Percentiles rank a stretch among this genome's conserved stretches.
Conservation (phyloP, 257 asterid genomes). For the Solanum rostratum region DNA sequence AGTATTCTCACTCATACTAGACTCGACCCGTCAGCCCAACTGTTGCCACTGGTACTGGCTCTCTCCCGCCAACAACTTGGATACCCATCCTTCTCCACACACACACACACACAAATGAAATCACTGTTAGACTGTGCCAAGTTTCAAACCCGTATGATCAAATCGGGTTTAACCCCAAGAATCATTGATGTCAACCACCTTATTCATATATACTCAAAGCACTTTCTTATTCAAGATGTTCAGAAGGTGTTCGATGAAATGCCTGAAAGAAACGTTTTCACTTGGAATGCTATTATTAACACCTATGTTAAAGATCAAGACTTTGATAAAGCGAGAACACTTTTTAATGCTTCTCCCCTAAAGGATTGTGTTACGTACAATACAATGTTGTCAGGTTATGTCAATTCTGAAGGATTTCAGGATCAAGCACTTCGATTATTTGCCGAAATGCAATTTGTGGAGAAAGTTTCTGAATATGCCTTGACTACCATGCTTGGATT, state of each 20-base stretch:
- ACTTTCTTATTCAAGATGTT: slow-evolving; percentile 39
- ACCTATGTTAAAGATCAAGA: slow-evolving; percentile 41
- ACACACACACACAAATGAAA: slow-evolving; percentile 19
- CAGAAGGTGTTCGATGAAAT: slow-evolving; percentile 66
- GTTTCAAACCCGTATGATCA: slow-evolving; percentile 34
- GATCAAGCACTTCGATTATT: slow-evolving; percentile 40
- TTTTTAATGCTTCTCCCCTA: slow-evolving; percentile 46
- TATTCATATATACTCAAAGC: slow-evolving; percentile 32
- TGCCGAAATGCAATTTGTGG: slow-evolving; percentile 38
- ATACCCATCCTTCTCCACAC: no score
- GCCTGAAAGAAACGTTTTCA: slow-evolving; percentile 58
- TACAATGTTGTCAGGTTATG: slow-evolving; percentile 58
- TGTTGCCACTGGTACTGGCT: neutral
- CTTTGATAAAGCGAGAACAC: slow-evolving; percentile 30
- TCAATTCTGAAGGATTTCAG: slow-evolving; percentile 35
- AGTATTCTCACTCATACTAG: neutral
- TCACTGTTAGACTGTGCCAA: slow-evolving; percentile 40
- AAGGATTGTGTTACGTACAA: slow-evolving; percentile 69
- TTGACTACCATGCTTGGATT: slow-evolving; percentile 71
- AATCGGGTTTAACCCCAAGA: slow-evolving; percentile 32
- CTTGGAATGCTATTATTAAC: slow-evolving; percentile 71
- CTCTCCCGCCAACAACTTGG: neutral
- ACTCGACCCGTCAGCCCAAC: neutral
- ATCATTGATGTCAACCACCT: slow-evolving; percentile 40
- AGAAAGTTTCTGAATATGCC: slow-evolving; percentile 52